phyloP scores from a whole-genome alignment of 441 rosid genomes.

The Aquilaria agallochum region DNA sequence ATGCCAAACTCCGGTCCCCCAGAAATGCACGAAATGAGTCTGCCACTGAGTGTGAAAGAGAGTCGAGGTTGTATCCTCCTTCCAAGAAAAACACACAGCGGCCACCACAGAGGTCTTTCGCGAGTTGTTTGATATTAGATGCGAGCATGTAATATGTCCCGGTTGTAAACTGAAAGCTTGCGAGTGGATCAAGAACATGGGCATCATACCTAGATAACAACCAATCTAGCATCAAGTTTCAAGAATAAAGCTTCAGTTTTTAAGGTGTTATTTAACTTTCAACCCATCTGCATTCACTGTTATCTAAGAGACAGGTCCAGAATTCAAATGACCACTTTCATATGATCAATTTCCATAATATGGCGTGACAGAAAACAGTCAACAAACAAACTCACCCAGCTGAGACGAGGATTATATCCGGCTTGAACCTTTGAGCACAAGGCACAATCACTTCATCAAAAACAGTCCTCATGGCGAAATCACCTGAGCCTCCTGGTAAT shows the following conservation, averaged over 20 bases:
- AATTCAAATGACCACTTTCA: neutral
- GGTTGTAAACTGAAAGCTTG: constrained; percentile 83
- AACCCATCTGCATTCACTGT: neutral
- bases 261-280: too few species aligned
- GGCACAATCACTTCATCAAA: constrained; percentile 90
- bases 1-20: constrained; percentile 73
- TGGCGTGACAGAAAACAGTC: too few species aligned
- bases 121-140: constrained; percentile 70
- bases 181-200: constrained; percentile 86
- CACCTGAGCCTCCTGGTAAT: constrained; percentile 93
- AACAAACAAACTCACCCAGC: constrained; percentile 69
- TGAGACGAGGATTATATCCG: constrained; percentile 88
- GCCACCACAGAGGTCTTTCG: constrained; percentile 79
- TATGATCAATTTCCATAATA: neutral
- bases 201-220: constrained; percentile 57
- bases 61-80: constrained; percentile 93
- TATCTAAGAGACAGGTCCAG: neutral
- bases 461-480: constrained; percentile 74
- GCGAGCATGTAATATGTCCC: constrained; percentile 82
- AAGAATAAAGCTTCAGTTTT: neutral
- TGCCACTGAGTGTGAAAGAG: constrained; percentile 84
- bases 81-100: constrained; percentile 90
- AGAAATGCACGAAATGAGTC: constrained; percentile 89
- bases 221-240: neutral
- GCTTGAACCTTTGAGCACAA: constrained; percentile 86